Evolutionary conservation across 768 basidiomycete species (phyloP).

Genomic region (Mycena kentingensis): DNA sequence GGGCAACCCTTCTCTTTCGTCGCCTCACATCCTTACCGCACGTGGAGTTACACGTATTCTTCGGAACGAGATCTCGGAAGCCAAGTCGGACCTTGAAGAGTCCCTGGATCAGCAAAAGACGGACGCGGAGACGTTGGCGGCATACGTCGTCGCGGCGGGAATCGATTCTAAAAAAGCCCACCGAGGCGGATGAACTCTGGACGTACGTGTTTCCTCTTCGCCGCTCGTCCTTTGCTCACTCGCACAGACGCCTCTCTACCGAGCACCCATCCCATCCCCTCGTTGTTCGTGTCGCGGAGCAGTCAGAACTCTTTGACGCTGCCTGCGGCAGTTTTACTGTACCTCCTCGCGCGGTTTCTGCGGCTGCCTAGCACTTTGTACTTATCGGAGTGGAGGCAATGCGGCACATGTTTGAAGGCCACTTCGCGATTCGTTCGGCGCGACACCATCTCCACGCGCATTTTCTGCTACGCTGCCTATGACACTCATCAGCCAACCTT

Average conservation of each 20-base stretch:
- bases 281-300: conserved; percentile 60
- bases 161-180: conserved; percentile 57
- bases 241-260: conserved; percentile 17
- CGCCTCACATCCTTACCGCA: conserved; percentile 73
- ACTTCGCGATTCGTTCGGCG: too few relatives aligned
- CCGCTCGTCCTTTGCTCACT: conserved; percentile 26
- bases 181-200: conserved; percentile 70
- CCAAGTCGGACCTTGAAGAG: conserved; percentile 82
- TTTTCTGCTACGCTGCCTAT: too few relatives aligned
- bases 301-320: conserved; percentile 66
- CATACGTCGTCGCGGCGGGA: conserved; percentile 62
- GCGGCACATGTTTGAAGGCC: too few relatives aligned
- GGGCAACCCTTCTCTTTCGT: conserved; percentile 75
- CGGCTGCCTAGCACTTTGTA: conserved; percentile 17
- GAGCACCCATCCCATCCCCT: conserved; percentile 71
- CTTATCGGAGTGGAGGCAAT: conserved; percentile 6
- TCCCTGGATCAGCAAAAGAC: conserved; percentile 59
- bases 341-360: conserved; percentile 49
- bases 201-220: conserved; percentile 48
- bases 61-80: conserved; percentile 70
- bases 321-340: conserved; percentile 59
- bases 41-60: conserved; percentile 80
- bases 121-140: conserved; percentile 71
- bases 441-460: too few relatives aligned
- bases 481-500: too few relatives aligned